phyloP scores from a whole-genome alignment of 2,329 filamentous ascomycete species.

The Macrophomina phaseolina region DNA sequence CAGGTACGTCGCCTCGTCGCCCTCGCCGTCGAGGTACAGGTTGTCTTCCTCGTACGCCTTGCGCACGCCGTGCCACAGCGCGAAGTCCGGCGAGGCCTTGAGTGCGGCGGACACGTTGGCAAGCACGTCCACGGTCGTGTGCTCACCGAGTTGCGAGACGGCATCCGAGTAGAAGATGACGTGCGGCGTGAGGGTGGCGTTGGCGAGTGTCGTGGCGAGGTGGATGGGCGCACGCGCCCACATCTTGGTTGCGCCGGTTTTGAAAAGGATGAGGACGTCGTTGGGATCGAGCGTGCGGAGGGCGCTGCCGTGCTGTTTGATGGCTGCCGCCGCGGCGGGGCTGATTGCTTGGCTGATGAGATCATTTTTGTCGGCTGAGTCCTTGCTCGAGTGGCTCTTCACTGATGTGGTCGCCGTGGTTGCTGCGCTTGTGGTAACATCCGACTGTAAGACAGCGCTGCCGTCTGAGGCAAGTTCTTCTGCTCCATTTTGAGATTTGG shows the following conservation, averaged over 20 bases:
- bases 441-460: too few relatives aligned
- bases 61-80: conserved; percentile 46
- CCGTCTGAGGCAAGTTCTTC: too few relatives aligned
- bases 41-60: conserved; percentile 32
- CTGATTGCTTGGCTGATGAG: neutral
- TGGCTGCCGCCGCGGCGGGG: neutral
- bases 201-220: conserved; percentile 1
- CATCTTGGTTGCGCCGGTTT: conserved; percentile 11
- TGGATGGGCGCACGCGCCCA: neutral
- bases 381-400: neutral
- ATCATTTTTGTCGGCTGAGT: neutral
- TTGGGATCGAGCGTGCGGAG: neutral
- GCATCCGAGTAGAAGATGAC: conserved; percentile 65
- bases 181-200: conserved; percentile 43
- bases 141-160: conserved; percentile 57
- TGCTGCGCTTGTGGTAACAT: neutral
- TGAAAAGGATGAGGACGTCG: conserved; percentile 11
- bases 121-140: conserved; percentile 56
- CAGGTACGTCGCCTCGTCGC: conserved; percentile 52
- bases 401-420: neutral
- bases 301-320: neutral
- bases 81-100: conserved; percentile 56
- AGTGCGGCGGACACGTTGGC: conserved; percentile 49
- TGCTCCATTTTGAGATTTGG: too few relatives aligned
- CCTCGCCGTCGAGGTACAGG: conserved; percentile 34